Evolutionary conservation across 805 yeast species (phyloP).

Genomic region (Brettanomyces sp.): DNA sequence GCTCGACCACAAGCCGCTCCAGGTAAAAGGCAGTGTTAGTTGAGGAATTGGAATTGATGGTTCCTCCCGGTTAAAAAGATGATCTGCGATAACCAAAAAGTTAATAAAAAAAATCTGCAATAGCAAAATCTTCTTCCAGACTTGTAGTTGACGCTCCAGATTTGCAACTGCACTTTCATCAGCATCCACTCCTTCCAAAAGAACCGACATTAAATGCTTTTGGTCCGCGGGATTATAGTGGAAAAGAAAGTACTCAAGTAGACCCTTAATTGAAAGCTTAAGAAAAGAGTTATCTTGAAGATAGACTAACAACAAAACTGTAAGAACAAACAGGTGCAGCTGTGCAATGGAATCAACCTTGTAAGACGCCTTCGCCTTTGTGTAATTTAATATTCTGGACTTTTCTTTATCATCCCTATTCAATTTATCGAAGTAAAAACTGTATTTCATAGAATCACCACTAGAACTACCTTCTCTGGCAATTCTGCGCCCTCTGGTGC

Average conservation of each 20-base stretch:
- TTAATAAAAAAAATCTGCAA: conserved; percentile 3
- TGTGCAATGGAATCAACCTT: background rate
- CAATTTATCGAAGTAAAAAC: background rate
- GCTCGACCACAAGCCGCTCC: background rate
- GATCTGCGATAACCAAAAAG: conserved; percentile 4
- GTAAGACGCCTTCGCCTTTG: background rate
- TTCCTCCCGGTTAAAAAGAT: background rate
- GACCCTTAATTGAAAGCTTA: conserved; percentile 11
- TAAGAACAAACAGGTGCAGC: conserved; percentile 8
- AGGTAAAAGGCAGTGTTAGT: background rate
- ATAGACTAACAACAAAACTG: conserved; percentile 15
- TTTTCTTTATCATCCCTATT: background rate
- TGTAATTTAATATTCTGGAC: background rate
- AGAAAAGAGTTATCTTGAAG: conserved; percentile 18
- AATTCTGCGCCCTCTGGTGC: background rate
- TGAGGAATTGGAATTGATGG: background rate
- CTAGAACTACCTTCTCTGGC: background rate
- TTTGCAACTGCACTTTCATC: background rate
- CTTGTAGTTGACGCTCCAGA: background rate
- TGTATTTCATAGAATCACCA: too few species aligned
- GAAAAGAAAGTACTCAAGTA: conserved; percentile 9
- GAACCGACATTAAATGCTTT: background rate
- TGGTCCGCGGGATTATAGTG: conserved; percentile 2
- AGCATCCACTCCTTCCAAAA: conserved; percentile 2
- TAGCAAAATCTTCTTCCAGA: background rate